Base-by-base conservation (phyloP, 805 yeast species). In the Lachancea sp. region DNA sequence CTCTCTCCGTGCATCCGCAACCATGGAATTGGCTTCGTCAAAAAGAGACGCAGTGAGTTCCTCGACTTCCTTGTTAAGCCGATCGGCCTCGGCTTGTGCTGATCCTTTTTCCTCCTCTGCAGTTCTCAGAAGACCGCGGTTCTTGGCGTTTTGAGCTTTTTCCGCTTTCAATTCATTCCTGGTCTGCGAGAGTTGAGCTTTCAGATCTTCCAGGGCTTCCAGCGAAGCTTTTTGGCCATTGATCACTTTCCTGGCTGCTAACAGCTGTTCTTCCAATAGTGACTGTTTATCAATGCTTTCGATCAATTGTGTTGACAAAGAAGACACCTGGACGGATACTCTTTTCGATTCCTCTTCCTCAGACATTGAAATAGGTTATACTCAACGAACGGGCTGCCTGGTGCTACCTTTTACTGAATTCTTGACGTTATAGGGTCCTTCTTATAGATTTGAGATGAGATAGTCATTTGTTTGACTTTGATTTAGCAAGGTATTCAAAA, bases 21-120 rank as follows among this genome's bases (percentile, higher is more conserved):
- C 96, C 86, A 86, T 85, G 41, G 75, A 73, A 59, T 87, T 87
- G 12, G 96, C 96, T 58, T 88, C 93, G 50, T 78, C 83, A 58
- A 87, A 87, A 27, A 87, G 66, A 1, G 89, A 78, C 1, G 82
- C 86, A 1, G 89, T 78, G 38, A 87, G 65, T 33, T 86, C 95
- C 57, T 85, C 93, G 31, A 87, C 84, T 59, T 87, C 96, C 27
- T 73, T 77, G 49, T 82, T 77, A 41, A 87, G 65, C 47, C 74
- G 72, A 38, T 74, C 69, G 15, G 77, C 81, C 52, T 82, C 85
- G 10, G 65, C 67, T 51, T 81, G 83, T 0, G 87, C 82, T 7
- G 61, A 68, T 9, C 60, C 63, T 48, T 75, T 76, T 46, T 55
- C 63, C 36, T 59, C 59, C n/a, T 57, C 56, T 38, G 64, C 68